phyloP scores from a whole-genome alignment of 1,284 basidiomycete genomes.

The Rhodotorula sp. region DNA sequence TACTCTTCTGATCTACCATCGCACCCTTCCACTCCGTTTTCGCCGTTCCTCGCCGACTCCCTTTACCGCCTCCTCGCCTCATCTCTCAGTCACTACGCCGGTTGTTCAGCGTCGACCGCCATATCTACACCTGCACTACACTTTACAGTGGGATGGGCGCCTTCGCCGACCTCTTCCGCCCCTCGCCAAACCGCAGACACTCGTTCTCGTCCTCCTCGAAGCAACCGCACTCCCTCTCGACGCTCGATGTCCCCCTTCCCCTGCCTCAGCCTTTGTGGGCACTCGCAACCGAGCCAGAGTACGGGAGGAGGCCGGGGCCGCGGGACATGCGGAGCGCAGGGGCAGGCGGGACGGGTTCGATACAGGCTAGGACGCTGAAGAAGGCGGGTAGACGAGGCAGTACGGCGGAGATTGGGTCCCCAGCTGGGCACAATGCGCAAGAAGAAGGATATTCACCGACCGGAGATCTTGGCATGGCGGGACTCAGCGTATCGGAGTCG shows the following conservation, averaged over 20 bases:
- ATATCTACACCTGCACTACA: background rate
- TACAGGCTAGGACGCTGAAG: background rate
- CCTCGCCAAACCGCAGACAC: too few species aligned
- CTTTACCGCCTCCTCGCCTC: background rate
- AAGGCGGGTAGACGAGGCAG: background rate
- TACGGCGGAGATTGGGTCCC: conserved; percentile 15
- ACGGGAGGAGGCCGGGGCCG: too few species aligned
- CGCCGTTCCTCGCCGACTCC: too few species aligned
- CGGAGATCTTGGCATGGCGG: too few species aligned
- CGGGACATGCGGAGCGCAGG: background rate
- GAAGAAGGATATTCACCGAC: too few species aligned
- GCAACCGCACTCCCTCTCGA: conserved; percentile 1
- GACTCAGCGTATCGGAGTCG: too few species aligned
- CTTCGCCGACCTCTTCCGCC: conserved; percentile 3
- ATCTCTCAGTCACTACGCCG: background rate
- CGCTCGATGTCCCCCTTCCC: conserved; percentile 4
- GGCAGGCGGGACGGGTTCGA: background rate
- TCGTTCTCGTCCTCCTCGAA: background rate
- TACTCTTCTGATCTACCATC: too few species aligned
- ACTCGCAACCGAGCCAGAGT: background rate
- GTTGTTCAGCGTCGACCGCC: background rate
- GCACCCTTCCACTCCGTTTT: too few species aligned
- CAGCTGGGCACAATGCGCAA: background rate
- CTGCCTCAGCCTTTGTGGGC: conserved; percentile 8
- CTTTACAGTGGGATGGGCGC: background rate